Evolutionary conservation across 371 early-diverging fungal genomes (phyloP).

Genomic region (Mortierella sp.): DNA sequence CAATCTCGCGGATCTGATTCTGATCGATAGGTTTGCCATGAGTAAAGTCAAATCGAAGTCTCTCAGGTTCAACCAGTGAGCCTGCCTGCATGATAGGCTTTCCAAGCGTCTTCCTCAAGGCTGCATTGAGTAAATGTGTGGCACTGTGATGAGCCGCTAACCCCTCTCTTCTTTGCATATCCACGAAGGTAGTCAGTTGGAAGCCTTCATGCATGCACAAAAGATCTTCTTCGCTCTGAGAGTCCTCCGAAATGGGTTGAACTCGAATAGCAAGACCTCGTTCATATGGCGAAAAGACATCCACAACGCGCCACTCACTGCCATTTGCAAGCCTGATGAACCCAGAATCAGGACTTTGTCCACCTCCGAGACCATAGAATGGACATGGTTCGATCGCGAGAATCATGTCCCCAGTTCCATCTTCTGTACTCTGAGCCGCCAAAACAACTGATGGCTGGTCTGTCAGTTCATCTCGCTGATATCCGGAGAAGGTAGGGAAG

Average conservation of each 20-base stretch:
- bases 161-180: slow-evolving; percentile 67
- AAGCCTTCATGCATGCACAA: slow-evolving; percentile 59
- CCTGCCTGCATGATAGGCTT: slow-evolving; percentile 79
- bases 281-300: slow-evolving; percentile 71
- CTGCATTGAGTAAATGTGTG: slow-evolving; percentile 82
- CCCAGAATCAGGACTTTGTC: slow-evolving; percentile 79
- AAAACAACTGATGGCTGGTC: slow-evolving; percentile 65
- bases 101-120: slow-evolving; percentile 70
- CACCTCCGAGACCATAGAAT: slow-evolving; percentile 83
- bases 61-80: slow-evolving; percentile 73
- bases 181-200: slow-evolving; percentile 61
- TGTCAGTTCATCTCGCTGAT: slow-evolving; percentile 60
- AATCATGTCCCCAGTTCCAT: slow-evolving; percentile 59
- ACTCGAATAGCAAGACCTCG: slow-evolving; percentile 55
- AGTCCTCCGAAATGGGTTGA: slow-evolving; percentile 32
- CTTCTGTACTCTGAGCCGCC: slow-evolving; percentile 60
- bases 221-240: slow-evolving; percentile 53
- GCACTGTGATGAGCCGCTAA: slow-evolving; percentile 83
- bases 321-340: slow-evolving; percentile 62
- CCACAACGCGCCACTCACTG: slow-evolving; percentile 62
- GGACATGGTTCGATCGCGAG: slow-evolving; percentile 79
- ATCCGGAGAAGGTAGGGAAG: slow-evolving; percentile 70
- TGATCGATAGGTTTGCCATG: slow-evolving; percentile 68
- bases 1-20: slow-evolving; percentile 66
- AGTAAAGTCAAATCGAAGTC: slow-evolving; percentile 83